Base-by-base conservation (phyloP, 129 eudicot genomes). In the Chrysanthemum lavandulifolium region DNA sequence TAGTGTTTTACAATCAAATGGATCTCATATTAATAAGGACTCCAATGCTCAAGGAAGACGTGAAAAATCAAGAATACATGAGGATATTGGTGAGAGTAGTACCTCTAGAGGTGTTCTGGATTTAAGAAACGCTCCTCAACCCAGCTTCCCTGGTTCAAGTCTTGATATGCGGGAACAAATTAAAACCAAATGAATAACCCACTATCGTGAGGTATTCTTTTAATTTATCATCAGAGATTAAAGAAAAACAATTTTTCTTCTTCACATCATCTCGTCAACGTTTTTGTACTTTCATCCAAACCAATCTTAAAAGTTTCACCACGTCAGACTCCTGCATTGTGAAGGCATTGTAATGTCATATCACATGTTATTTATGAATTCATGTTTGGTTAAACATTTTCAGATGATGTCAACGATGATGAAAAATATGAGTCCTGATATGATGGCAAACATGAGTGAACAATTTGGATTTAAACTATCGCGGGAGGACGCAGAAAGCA, bases 381-480 rank as follows among this genome's bases (percentile, higher is more conserved):
- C 59, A 31, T 31, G 36, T 31, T 31, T 31, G 36, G 36, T 31
- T 70, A 60, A 61, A 61, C 31, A 54, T 75, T 80, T 77, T 56
- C 91, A 94, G 99, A 95, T 95, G 97, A 82, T 90, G 72, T 72
- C 96, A 9, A 83, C 97, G 13, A 95, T 90, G 99, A 82, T 95
- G 78, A 88, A 90, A 82, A 95, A 90, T 81, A 90, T 95, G 87
- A 95, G 83, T 88, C 99, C 97, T 9, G 99, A 95, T 13, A 91
- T 86, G 96, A 90, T 95, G 97, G 91, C 99, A 49, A 90, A 79
- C 88, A 95, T 95, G 97, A 76, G 99, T 27, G 84, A 90, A 78
- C 97, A 90, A 79, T 91, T 95, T 78, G 99, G 99, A 18, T 71
- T 86, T 75, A 91, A 90, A 70, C 88, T 90, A 61, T 90, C 97